A percentile compares a stretch with the other conserved stretches of the same genome.
Conservation (phyloP, 2,329 filamentous ascomycete genomes). For the Cordyceps militaris region DNA sequence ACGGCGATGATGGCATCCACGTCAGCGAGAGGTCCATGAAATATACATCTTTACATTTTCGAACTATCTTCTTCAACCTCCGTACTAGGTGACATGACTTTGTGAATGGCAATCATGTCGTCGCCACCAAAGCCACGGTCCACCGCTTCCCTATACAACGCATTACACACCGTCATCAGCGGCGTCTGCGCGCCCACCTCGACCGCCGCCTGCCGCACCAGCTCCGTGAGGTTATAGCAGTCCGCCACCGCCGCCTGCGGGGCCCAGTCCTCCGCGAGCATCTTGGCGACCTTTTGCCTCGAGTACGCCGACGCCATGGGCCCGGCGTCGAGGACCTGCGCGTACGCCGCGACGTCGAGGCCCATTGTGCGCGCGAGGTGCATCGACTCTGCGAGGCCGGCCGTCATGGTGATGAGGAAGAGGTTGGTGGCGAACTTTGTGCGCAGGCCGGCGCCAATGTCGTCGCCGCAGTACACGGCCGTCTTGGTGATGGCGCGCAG, state of each 20-base stretch:
- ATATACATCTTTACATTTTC: not conserved
- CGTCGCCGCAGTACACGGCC: constrained; percentile 28
- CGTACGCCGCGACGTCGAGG: constrained; percentile 24
- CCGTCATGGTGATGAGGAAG: constrained; percentile 24
- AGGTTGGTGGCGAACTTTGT: constrained; percentile 28
- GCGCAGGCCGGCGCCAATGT: constrained; percentile 24
- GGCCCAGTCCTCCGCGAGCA: constrained; percentile 23
- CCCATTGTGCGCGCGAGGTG: constrained; percentile 26
- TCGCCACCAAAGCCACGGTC: constrained; percentile 19
- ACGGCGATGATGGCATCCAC: not conserved
- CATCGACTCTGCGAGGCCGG: constrained; percentile 27
- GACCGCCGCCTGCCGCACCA: constrained; percentile 21
- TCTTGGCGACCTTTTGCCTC: constrained; percentile 24
- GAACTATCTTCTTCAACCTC: not conserved
- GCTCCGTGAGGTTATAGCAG: constrained; percentile 24
- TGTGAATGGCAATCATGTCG: constrained; percentile 25
- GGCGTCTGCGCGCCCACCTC: constrained; percentile 17
- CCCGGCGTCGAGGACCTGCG: constrained; percentile 23
- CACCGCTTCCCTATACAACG: constrained; percentile 20
- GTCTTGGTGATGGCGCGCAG: constrained; percentile 22
- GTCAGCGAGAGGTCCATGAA: not conserved
- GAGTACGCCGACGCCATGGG: constrained; percentile 26
- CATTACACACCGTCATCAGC: constrained; percentile 18
- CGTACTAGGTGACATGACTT: constrained; percentile 1
- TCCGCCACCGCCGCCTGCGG: constrained; percentile 25